Percentiles rank a stretch among this genome's conserved stretches.
Evolutionary conservation across 2,329 filamentous ascomycete species (phyloP).

Genomic region (Fusarium sp.): DNA sequence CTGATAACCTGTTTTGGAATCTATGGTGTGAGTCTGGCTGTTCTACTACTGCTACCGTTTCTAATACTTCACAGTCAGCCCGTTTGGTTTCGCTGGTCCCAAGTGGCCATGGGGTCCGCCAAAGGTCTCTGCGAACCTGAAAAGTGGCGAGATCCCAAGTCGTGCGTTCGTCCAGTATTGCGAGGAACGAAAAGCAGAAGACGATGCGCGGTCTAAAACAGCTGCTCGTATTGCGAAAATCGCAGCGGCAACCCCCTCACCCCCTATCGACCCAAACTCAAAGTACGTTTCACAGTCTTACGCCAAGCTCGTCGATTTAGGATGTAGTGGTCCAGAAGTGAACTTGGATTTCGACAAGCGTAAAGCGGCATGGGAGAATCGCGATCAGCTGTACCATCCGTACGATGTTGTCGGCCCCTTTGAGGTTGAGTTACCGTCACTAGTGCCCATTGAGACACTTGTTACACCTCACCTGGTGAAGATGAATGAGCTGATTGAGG

Average conservation of each 20-base stretch:
- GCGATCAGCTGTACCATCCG: too few relatives aligned
- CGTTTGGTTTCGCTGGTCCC: neutral
- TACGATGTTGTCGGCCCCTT: neutral
- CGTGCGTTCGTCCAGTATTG: neutral
- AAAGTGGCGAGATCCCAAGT: neutral
- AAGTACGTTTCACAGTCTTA: neutral
- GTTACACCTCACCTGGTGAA: neutral
- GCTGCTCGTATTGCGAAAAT: accelerated
- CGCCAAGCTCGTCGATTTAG: neutral
- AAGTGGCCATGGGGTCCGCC: slow-evolving; percentile 4
- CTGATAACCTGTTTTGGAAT: neutral
- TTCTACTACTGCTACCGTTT: too few relatives aligned
- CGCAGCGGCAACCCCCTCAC: accelerated
- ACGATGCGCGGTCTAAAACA: accelerated
- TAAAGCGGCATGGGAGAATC: neutral
- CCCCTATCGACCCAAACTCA: neutral
- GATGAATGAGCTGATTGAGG: neutral
- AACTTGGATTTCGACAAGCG: neutral
- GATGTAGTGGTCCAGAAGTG: accelerated
- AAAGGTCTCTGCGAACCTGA: neutral
- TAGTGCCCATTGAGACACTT: accelerated
- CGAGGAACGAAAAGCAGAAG: neutral
- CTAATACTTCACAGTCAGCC: neutral
- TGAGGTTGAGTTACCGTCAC: neutral
- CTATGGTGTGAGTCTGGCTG: neutral